Evolutionary conservation across 768 basidiomycete genomes (phyloP), one percentile per base, ranked within the genome.

Genomic region (Cystofilobasidium capitatum): DNA sequence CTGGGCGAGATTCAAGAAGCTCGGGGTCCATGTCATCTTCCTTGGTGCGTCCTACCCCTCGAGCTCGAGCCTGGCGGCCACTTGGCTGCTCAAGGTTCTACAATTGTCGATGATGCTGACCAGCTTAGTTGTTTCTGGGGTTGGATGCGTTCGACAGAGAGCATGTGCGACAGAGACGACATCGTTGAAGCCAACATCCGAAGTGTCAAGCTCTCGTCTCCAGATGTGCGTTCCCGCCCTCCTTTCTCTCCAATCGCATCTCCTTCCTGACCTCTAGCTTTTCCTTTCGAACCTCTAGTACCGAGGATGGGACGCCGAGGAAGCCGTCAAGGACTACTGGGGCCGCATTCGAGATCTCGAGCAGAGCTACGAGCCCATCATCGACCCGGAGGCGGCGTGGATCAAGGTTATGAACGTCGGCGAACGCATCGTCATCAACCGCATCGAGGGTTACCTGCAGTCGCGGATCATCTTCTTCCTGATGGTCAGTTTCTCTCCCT

Each of bases 401-500:
- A 94, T 98, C 74, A 89, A 91, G 72, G 91, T 97, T 72, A 83
- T 89, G 75, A 97, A 98, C 76, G 93, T 97, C 24, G 92, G 94
- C 61, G 94, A 98, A 79, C 88, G 89, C 76, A 94, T 98, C 66
- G 88, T 89, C 81, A 85, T 97, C 66, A 97, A 99, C 74, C 57
- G 72, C 59, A 78, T 78, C 24, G 76, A 77, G 60, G 77, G 77
- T 10, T 78, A 77, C 61, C 59, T 72, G 20, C 77, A 98, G 86
- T 91, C 91, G 2, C 81, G 94, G 69, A 92, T 97, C 68, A 89
- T 98, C 31, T 99, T 98, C 82, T 98, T 96, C 82, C 81, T 99
- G 54, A 98, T 98, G 96, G 68, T 69, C 8, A 20, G 62, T 40
- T 51, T n/a, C 22, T 3, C 9, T 47, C 20, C 26, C 47, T 26